phyloP scores from a whole-genome alignment of 1,284 basidiomycete species.

The Cutaneotrichosporon spelunceum region DNA sequence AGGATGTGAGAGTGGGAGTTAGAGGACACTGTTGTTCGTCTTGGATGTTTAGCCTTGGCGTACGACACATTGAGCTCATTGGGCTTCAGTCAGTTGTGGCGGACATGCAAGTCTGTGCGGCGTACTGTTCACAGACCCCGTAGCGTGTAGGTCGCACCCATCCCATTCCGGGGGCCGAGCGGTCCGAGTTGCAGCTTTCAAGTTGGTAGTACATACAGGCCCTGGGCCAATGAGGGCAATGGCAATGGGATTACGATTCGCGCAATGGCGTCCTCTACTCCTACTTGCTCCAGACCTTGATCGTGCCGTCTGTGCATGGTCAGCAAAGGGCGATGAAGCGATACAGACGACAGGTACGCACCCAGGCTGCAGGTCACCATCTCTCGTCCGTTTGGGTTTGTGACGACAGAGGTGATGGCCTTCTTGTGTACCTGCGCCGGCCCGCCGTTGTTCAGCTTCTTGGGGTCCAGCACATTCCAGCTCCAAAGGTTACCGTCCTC shows the following conservation, averaged over 20 bases:
- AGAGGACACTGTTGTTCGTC: background rate
- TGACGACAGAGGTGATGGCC: slow-evolving; percentile 56
- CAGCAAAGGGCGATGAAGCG: background rate
- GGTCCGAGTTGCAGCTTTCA: background rate
- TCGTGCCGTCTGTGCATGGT: slow-evolving; percentile 35
- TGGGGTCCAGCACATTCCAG: slow-evolving; percentile 86
- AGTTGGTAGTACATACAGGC: background rate
- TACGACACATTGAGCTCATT: background rate
- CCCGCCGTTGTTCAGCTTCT: slow-evolving; percentile 61
- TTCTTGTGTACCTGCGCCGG: slow-evolving; percentile 73
- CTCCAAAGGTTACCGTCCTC: slow-evolving; percentile 82
- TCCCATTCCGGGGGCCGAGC: background rate
- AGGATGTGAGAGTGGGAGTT: background rate
- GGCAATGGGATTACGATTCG: background rate
- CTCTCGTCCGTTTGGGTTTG: slow-evolving; percentile 65
- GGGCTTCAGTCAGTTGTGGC: background rate
- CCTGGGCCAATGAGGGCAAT: background rate
- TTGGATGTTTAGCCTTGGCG: background rate
- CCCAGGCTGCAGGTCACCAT: slow-evolving; percentile 81
- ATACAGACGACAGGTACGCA: slow-evolving; percentile 19
- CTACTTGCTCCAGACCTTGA: slow-evolving; percentile 38
- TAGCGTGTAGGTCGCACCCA: background rate
- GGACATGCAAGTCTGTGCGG: background rate
- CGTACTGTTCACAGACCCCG: background rate
- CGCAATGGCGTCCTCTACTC: background rate